Percentiles rank a stretch among this genome's conserved stretches.
These are phyloP conservation scores for Penicillium salamii DNA, from an alignment of 495 filamentous ascomycete genomes.

Conservation along the genomic window DNA sequence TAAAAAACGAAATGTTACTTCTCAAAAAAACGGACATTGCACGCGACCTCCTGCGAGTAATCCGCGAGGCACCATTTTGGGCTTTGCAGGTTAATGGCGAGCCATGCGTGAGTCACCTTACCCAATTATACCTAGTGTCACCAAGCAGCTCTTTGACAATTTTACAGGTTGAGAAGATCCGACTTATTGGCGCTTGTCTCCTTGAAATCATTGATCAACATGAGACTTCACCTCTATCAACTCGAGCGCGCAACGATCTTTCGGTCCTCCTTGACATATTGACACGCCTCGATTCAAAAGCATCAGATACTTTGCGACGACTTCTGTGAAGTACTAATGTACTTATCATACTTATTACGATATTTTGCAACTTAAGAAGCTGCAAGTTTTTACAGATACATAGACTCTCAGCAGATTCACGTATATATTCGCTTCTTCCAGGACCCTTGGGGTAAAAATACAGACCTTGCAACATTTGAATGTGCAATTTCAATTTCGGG, in stretches of 20 bases:
- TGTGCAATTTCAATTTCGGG: no score
- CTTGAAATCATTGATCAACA: constrained; percentile 28
- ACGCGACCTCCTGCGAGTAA: constrained; percentile 17
- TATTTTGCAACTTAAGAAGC: no score
- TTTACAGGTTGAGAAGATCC: constrained; percentile 29
- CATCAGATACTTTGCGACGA: constrained; percentile 22
- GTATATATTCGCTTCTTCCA: no score
- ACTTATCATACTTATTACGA: no score
- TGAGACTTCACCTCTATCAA: constrained; percentile 16
- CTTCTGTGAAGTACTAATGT: constrained; percentile 7
- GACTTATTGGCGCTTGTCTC: constrained; percentile 26
- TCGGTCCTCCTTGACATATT: constrained; percentile 22
- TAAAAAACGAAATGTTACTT: constrained; percentile 13
- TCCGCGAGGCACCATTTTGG: constrained; percentile 21
- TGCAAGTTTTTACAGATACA: no score
- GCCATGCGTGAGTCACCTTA: constrained; percentile 15
- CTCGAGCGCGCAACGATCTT: constrained; percentile 17
- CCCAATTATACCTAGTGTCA: not conserved
- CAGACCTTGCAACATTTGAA: no score
- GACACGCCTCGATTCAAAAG: constrained; percentile 21
- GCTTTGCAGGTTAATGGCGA: constrained; percentile 22
- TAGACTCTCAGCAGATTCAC: no score
- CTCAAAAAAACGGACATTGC: constrained; percentile 23
- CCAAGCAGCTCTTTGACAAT: constrained; percentile 7
- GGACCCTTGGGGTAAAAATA: no score